Conservation (phyloP, 1,139 yeast genomes). For the Saccharomyces hybrid region DNA sequence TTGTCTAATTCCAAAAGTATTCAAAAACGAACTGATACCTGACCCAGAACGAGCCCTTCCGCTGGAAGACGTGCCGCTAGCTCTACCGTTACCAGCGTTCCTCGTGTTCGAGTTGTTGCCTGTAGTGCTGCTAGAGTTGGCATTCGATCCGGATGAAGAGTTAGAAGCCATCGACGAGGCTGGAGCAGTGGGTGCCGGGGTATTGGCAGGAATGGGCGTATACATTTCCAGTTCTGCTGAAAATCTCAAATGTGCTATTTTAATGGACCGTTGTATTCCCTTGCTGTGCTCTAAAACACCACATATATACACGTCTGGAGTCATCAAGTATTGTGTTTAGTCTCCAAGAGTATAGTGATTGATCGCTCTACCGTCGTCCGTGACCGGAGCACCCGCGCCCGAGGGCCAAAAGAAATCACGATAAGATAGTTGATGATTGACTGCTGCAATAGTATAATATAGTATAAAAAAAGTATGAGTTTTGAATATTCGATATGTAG, state of each 20-base stretch:
- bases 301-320: background rate
- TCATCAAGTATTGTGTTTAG: background rate
- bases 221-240: background rate
- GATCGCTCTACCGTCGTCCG: background rate
- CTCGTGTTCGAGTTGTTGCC: background rate
- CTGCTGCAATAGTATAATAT: background rate
- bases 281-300: background rate
- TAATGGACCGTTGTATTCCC: background rate
- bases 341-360: background rate
- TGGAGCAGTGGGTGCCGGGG: constrained; percentile 1
- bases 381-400: background rate
- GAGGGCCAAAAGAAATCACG: background rate
- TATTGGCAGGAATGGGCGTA: background rate
- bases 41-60: background rate
- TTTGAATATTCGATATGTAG: background rate
- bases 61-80: background rate
- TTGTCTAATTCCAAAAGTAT: constrained; percentile 27
- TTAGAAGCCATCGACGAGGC: background rate
- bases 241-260: background rate
- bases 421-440: background rate
- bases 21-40: constrained; percentile 21
- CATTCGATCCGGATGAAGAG: background rate
- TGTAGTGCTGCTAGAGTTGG: constrained; percentile 1
- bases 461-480: background rate
- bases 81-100: background rate